These are phyloP conservation scores for Ceratocystis variospora DNA, from an alignment of 2,329 filamentous ascomycete species.

Conservation along the genomic window DNA sequence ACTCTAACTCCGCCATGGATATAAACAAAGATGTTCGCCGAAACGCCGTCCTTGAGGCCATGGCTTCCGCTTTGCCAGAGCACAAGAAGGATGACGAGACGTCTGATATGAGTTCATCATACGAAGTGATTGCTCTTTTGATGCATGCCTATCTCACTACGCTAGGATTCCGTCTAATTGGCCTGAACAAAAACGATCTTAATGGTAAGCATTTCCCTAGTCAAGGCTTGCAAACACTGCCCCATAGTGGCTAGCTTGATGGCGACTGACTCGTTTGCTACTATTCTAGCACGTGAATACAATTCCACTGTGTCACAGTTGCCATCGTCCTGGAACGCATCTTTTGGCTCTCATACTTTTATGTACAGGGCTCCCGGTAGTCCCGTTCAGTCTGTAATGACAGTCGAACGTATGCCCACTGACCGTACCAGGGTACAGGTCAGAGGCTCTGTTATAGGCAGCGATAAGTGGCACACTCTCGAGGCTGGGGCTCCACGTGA, in stretches of 20 bases:
- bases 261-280: neutral
- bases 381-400: slow-evolving; percentile 69
- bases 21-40: slow-evolving; percentile 30
- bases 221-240: too few relatives aligned
- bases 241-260: neutral
- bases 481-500: slow-evolving; percentile 58
- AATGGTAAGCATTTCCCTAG: slow-evolving; percentile 37
- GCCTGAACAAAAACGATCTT: slow-evolving; percentile 69
- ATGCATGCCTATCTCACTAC: slow-evolving; percentile 70
- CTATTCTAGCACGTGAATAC: slow-evolving; percentile 38
- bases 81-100: slow-evolving; percentile 38
- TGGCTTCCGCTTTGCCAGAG: slow-evolving; percentile 47
- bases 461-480: slow-evolving; percentile 67
- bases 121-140: slow-evolving; percentile 73
- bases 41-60: slow-evolving; percentile 37
- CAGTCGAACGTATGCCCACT: slow-evolving; percentile 58
- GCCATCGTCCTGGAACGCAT: slow-evolving; percentile 66
- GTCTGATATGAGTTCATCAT: slow-evolving; percentile 54
- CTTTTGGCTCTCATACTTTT: slow-evolving; percentile 59
- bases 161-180: slow-evolving; percentile 66
- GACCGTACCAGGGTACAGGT: slow-evolving; percentile 62
- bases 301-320: slow-evolving; percentile 47
- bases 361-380: slow-evolving; percentile 79
- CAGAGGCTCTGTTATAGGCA: slow-evolving; percentile 61
- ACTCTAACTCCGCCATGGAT: neutral